phyloP scores from a whole-genome alignment of 2,329 filamentous ascomycete species.

The Tolypocladium sp. region DNA sequence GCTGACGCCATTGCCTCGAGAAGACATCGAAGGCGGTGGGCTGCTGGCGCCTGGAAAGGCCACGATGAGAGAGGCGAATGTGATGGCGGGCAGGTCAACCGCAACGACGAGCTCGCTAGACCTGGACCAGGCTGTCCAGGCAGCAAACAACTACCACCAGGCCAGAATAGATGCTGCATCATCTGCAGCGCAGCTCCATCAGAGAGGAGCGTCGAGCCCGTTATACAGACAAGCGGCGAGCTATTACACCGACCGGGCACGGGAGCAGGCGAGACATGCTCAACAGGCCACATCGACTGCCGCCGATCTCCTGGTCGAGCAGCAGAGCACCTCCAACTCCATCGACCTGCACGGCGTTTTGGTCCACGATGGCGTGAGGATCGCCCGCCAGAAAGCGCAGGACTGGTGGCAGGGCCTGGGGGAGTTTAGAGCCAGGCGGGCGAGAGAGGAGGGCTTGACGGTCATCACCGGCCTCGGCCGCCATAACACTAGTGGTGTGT shows the following conservation, averaged over 20 bases:
- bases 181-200: slow-evolving; percentile 31
- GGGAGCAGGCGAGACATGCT: slow-evolving; percentile 50
- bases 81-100: not conserved
- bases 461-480: slow-evolving; percentile 75
- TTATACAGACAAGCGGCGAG: slow-evolving; percentile 67
- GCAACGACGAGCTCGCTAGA: slow-evolving; percentile 5
- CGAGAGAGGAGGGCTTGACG: slow-evolving; percentile 47
- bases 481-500: slow-evolving; percentile 70
- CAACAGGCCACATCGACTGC: slow-evolving; percentile 52
- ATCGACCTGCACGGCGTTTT: slow-evolving; percentile 80
- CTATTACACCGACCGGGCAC: slow-evolving; percentile 65
- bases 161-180: slow-evolving; percentile 20
- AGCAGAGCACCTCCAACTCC: slow-evolving; percentile 49
- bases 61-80: not conserved
- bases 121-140: slow-evolving; percentile 18
- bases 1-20: slow-evolving; percentile 21
- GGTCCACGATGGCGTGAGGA: slow-evolving; percentile 72
- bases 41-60: not conserved
- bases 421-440: slow-evolving; percentile 45
- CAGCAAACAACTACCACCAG: slow-evolving; percentile 17
- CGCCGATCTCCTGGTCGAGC: slow-evolving; percentile 60
- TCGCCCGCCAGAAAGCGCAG: slow-evolving; percentile 57
- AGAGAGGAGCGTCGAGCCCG: slow-evolving; percentile 54
- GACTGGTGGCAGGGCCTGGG: slow-evolving; percentile 71
- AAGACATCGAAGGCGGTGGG: slow-evolving; percentile 7